Evolutionary conservation across 2,329 filamentous ascomycete species (phyloP).

Genomic region (Colletotrichum chrysophilum): DNA sequence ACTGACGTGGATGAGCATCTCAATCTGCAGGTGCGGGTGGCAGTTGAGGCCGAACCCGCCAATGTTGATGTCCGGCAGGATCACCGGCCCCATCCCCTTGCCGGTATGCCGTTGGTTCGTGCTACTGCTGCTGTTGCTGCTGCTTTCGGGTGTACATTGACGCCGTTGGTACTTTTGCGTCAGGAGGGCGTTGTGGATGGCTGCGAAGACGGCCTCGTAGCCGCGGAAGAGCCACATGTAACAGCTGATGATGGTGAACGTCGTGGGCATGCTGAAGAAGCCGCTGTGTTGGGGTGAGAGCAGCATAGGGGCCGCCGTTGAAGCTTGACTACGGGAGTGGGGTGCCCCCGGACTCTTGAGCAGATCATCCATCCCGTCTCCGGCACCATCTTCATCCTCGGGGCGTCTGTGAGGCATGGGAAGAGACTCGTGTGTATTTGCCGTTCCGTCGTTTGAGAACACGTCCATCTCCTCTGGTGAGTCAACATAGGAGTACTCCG

Average conservation of each 20-base stretch:
- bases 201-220: not conserved
- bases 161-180: not conserved
- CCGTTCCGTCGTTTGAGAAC: not conserved
- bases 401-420: not conserved
- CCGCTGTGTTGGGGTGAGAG: not conserved
- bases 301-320: not conserved
- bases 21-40: not conserved
- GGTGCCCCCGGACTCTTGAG: not conserved
- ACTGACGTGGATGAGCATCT: not conserved
- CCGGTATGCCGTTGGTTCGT: not conserved
- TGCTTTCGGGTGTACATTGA: not conserved
- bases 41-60: not conserved
- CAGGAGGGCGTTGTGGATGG: not conserved
- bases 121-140: not conserved
- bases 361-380: not conserved
- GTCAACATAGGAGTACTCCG: not conserved
- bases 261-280: not conserved
- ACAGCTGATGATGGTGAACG: not conserved
- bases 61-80: not conserved
- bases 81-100: not conserved
- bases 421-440: not conserved
- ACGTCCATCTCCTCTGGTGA: not conserved
- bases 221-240: not conserved
- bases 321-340: not conserved
- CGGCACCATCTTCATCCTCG: not conserved